Base-by-base conservation (phyloP, 2,329 filamentous ascomycete genomes). In the Penicillium corylophilum region DNA sequence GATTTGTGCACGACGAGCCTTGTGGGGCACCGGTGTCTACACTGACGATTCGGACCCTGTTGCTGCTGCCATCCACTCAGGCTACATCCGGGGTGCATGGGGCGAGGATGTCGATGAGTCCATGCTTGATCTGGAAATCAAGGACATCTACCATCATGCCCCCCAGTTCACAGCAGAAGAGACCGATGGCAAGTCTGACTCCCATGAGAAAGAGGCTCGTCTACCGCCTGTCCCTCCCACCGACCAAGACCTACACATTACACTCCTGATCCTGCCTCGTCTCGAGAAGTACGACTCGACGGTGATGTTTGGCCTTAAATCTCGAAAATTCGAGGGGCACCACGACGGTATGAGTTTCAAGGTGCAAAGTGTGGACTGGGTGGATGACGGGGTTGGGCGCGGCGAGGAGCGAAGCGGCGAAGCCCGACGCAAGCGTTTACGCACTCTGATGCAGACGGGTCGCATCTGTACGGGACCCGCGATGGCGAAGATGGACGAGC, bases 11-110 rank as follows among this genome's bases (percentile, higher is more conserved):
- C 83, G 90, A 29, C 82, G 88, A 18, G 89, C 89, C 7, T 71
- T 99, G 0, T 99, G 93, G 92, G 94, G 94, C 1, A 94, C 90
- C 0, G 92, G 95, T 33, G 82, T 99, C 6, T 97, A 97, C 68
- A 95, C 91, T 0, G 94, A 99, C 62, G 94, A 99, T 71, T 96
- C 91, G 0, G 94, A 99, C 66, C 85, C 94, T 0, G 82, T 99
- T 22, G 93, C 91, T 0, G 92, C 93, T 2, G 93, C 92, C 53
- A 93, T 99, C 41, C 94, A 99, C 69, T 86, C 86, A 1, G 94
- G 94, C 3, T 97, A 91, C 85, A 88, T 99, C 60, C 85, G 87
- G 38, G 93, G 93, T 29, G 90, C 92, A 63, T 96, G 92, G 88
- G 79, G 84, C 4, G 85, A 91, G 6, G 87, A 90, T 31, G 82